Evolutionary conservation across 352 stramenopile species (phyloP), one percentile per base, ranked within the genome.

Genomic region (Phytopythium oedochilum): DNA sequence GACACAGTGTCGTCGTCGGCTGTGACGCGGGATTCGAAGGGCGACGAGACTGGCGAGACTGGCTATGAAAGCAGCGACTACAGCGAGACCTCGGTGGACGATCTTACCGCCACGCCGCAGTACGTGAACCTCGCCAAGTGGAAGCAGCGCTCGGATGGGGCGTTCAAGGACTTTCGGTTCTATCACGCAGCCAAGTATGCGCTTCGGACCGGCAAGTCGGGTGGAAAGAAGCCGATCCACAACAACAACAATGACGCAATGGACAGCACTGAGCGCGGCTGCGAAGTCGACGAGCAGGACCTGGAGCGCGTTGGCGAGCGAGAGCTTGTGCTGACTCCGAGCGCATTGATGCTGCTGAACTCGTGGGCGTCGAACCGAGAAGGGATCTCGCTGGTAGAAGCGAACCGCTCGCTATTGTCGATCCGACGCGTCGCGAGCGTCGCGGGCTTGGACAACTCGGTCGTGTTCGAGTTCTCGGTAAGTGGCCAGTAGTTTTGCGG

Each of bases 401-500:
- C 83, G 9, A 75, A 70, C 39, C 70, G 75, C 25, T 62, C 68
- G 23, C 63, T 94, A 28, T 70, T 71, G 22, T 66, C 79, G 14
- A 57, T 94, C 9, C 62, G 55, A 0, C 78, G 83, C 56, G 77
- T 94, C 53, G 73, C 72, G 9, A 75, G 75, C 23, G 67, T 76
- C 26, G 66, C 86, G 17, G 75, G 70, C 3, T 45, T 90, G 10
- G 59, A 75, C 6, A 91, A 88, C 58, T 77, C 76, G 1, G 60
- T 94, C 25, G 64, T 91, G 36, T 85, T 94, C 53, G 66, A 88
- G 53, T 94, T 92, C 53, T 78, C 82, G 62, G 83, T 94, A 73
- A 14, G 58, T 60, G 6, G 14, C 2, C 8, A 46, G n/a, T 22
- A 38, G 23, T 15, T 50, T 22, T n/a, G n/a, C n/a, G n/a, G n/a